Evolutionary conservation across 176 grass and related monocot species (phyloP).

Genomic region (Chloris gayana): DNA sequence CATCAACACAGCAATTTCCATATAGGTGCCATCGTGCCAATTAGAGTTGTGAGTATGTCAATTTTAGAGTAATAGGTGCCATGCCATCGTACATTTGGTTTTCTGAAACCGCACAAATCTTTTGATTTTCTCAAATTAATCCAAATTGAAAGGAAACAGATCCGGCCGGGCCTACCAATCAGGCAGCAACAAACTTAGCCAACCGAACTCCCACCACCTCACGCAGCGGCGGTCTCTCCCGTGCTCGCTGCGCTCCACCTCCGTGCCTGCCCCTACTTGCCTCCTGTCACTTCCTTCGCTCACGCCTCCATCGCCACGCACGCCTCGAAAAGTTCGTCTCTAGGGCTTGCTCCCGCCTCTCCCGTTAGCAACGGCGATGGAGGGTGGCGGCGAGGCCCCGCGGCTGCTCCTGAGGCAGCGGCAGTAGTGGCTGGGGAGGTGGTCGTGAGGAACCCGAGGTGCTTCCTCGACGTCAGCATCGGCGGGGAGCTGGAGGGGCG

Average conservation of each 20-base stretch:
- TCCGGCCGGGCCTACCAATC: background rate
- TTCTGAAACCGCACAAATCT: background rate
- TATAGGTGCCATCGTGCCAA: too few species aligned
- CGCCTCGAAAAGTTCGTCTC: constrained; percentile 3
- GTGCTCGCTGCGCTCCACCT: background rate
- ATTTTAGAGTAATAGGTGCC: too few species aligned
- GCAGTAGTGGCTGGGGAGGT: constrained; percentile 1
- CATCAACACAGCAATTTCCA: too few species aligned
- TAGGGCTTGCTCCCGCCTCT: constrained; percentile 38
- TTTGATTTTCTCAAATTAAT: too few species aligned
- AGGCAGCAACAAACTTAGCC: constrained; percentile 1
- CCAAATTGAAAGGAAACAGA: constrained; percentile 6
- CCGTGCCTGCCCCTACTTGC: background rate
- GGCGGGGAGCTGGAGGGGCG: constrained; percentile 85
- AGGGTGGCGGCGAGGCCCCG: constrained; percentile 36
- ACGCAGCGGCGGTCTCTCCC: constrained; percentile 1
- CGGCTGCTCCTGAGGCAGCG: background rate
- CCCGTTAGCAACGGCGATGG: constrained; percentile 35
- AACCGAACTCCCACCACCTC: background rate
- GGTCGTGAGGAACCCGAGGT: constrained; percentile 57
- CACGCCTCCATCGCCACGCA: too few species aligned
- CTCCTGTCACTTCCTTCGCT: background rate
- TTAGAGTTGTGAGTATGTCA: too few species aligned
- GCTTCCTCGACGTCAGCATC: constrained; percentile 88
- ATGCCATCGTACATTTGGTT: too few species aligned